Conservation (phyloP, 768 basidiomycete species). For the Polyporus arcularius region DNA sequence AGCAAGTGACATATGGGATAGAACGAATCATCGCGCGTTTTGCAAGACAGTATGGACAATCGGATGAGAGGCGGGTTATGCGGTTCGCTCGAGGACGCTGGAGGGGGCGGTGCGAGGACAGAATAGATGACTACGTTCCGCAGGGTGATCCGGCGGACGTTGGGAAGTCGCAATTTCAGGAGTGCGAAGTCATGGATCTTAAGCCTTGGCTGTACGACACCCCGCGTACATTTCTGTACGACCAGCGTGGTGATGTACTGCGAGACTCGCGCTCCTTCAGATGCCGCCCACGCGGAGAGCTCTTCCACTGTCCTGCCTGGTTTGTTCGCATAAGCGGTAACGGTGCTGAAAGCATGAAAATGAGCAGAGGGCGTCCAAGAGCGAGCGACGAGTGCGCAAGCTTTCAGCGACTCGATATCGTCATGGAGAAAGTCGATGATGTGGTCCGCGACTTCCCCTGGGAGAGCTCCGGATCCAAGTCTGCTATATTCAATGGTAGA, state of each 20-base stretch:
- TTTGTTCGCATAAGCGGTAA: background rate
- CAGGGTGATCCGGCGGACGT: too few species aligned
- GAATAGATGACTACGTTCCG: too few species aligned
- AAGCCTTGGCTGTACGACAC: too few species aligned
- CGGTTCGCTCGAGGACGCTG: too few species aligned
- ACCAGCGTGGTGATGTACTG: background rate
- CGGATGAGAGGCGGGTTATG: too few species aligned
- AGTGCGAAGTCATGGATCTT: too few species aligned
- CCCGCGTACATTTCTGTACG: background rate
- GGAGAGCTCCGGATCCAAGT: background rate
- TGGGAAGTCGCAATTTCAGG: too few species aligned
- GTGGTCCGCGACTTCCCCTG: background rate
- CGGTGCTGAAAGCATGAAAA: background rate
- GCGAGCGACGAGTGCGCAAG: constrained; percentile 1
- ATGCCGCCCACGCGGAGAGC: background rate
- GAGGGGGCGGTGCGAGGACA: too few species aligned
- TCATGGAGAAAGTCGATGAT: constrained; percentile 1
- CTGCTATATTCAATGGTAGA: too few species aligned
- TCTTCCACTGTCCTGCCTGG: background rate
- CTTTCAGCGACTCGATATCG: background rate
- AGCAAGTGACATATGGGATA: too few species aligned
- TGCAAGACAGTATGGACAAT: too few species aligned
- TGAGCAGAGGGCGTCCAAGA: background rate
- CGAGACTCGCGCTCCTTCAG: background rate
- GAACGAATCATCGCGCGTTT: too few species aligned